phyloP scores from a whole-genome alignment of 768 basidiomycete species.

The Collybia nuda region DNA sequence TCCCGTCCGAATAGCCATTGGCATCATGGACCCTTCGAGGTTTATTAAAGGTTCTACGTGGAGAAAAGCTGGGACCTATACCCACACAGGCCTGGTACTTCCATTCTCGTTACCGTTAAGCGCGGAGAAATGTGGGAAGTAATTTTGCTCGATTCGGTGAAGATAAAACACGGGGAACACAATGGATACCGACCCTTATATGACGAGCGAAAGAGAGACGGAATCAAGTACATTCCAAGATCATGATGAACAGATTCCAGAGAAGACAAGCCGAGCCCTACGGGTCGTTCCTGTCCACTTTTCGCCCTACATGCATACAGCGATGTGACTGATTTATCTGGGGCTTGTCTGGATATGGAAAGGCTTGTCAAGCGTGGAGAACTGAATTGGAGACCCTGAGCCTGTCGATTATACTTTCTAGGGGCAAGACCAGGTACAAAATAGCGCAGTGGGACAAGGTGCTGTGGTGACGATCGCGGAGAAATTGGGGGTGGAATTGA shows the following conservation, averaged over 20 bases:
- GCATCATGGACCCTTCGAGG: background rate
- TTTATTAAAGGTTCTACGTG: background rate
- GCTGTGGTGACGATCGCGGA: too few relatives aligned
- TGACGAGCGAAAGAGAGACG: background rate
- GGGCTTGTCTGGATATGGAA: too few relatives aligned
- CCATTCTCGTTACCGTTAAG: conserved; percentile 7
- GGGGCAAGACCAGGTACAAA: too few relatives aligned
- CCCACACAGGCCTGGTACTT: background rate
- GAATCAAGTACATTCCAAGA: background rate
- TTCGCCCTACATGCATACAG: too few relatives aligned
- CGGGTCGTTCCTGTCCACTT: too few relatives aligned
- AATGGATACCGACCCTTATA: conserved; percentile 2
- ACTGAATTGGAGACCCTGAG: background rate
- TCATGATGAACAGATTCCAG: conserved; percentile 3
- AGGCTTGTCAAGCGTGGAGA: too few relatives aligned
- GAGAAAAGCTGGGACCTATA: conserved; percentile 1
- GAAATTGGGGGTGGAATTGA: conserved; percentile 1
- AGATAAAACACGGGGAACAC: background rate
- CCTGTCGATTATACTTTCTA: too few relatives aligned
- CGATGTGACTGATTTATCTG: too few relatives aligned
- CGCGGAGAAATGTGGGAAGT: conserved; percentile 6
- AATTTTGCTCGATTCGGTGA: conserved; percentile 3
- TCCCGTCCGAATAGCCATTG: background rate
- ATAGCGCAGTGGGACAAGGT: too few relatives aligned
- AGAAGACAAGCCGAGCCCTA: background rate